Evolutionary conservation across 495 filamentous ascomycete species (phyloP), one percentile per base, ranked within the genome.

Genomic region (Penicillium goetzii): DNA sequence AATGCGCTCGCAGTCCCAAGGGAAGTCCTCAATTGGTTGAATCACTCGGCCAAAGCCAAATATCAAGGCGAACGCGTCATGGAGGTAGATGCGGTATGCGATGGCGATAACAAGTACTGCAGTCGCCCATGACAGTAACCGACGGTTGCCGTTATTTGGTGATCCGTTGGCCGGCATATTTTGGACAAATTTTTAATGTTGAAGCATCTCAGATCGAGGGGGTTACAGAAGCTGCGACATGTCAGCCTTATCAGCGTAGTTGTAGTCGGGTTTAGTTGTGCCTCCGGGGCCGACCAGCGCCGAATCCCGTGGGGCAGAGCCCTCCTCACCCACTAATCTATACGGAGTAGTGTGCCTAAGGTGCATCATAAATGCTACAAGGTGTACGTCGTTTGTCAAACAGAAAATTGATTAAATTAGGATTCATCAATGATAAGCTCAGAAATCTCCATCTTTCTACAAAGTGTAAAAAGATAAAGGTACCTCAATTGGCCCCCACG

Each of bases 11-110:
- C 77, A 80, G 47, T 49, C 28, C 63, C 72, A 72, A 28, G 58
- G 57, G 43, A 76, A 80, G 38, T 73, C 73, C 2, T 61, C 63
- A 45, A 80, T 63, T 10, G 74, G 63, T 19, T 68, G 66, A 45
- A 75, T 43, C 36, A 56, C 38, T 4, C 72, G 72, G 12, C 72
- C 73, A 49, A 74, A 59, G 21, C 71, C 73, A 5, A 72, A 51
- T 51, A 51, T 51, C 21, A 51, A n/a, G 25, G 47, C 0, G 47
- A 51, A 17, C 15, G 47, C 11, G 47, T 28, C 25, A 21, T 51
- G 47, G 25, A 51, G 47, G 15, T 51, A 51, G 25, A 51, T 51
- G 14, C 47, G 47, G 47, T 51, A 51, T 51, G 47, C 25, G 26
- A 30, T 51, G 12, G 23, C 47, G 26, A 7, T 17, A 4, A 51